Percentiles rank a stretch among this genome's conserved stretches.
Evolutionary conservation across 306 rosid species (phyloP).

Genomic region (Quercus alba): DNA sequence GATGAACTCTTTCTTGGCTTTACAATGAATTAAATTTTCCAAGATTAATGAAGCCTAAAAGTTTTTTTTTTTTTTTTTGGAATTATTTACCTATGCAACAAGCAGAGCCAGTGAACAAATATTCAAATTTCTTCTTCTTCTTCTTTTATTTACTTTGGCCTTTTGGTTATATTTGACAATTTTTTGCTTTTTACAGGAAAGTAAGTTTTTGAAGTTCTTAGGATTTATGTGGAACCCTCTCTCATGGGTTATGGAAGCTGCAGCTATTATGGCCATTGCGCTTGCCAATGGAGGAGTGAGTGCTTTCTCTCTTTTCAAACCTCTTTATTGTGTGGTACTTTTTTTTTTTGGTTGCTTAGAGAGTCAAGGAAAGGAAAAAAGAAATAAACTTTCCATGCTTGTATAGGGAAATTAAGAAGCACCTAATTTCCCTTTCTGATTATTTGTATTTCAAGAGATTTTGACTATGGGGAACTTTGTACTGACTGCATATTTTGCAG

Average conservation of each 20-base stretch:
- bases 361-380: background rate
- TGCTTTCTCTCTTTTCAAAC: background rate
- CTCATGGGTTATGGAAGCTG: conserved; percentile 96
- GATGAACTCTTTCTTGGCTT: background rate
- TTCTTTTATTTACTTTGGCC: background rate
- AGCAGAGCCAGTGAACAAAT: background rate
- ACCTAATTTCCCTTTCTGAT: background rate
- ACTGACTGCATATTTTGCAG: conserved; percentile 30
- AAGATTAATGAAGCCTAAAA: background rate
- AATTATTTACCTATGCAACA: background rate
- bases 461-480: background rate
- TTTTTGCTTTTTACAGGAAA: conserved; percentile 49
- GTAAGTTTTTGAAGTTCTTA: conserved; percentile 70
- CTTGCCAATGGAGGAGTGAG: conserved; percentile 90
- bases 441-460: background rate
- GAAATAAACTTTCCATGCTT: background rate
- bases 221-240: conserved; percentile 97
- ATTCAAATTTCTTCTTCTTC: background rate
- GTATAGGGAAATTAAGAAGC: background rate
- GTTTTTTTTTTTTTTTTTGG: background rate
- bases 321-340: background rate
- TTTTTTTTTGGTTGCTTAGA: background rate
- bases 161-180: conserved; percentile 7
- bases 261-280: conserved; percentile 88
- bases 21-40: background rate